Conservation (phyloP, 139 green algal species). For the Picochlorum sp. region DNA sequence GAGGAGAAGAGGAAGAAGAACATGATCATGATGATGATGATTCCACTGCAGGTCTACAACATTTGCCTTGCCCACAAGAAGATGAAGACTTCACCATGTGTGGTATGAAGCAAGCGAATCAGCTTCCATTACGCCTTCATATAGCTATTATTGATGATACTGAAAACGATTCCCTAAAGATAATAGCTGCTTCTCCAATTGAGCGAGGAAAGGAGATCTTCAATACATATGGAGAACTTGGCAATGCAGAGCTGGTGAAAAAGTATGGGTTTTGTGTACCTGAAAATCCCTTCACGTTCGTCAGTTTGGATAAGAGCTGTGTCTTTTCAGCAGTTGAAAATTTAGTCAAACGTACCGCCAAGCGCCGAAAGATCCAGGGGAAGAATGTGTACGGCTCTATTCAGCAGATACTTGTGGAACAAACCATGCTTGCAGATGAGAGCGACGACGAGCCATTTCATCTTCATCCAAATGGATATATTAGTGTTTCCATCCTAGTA, state of each 20-base stretch:
- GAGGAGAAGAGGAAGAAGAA: conserved; percentile 6
- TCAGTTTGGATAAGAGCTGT: neutral
- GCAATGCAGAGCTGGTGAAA: conserved; percentile 43
- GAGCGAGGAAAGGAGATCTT: conserved; percentile 40
- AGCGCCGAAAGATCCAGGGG: neutral
- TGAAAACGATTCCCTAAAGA: conserved; percentile 38
- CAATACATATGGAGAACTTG: conserved; percentile 58
- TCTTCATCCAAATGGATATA: conserved; percentile 30
- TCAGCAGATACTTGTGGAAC: conserved; percentile 7
- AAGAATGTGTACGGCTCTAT: conserved; percentile 2
- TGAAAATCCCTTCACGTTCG: conserved; percentile 40
- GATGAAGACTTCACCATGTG: neutral
- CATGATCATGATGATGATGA: neutral
- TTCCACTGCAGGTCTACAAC: neutral
- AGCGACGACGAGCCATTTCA: conserved; percentile 38
- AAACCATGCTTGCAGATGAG: conserved; percentile 22
- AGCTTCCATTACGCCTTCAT: conserved; percentile 47
- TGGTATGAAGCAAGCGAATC: conserved; percentile 16
- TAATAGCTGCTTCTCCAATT: conserved; percentile 50
- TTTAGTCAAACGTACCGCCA: neutral
- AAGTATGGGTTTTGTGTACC: conserved; percentile 60
- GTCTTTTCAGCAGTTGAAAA: neutral
- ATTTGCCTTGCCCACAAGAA: neutral
- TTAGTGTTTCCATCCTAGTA: conserved; percentile 8
- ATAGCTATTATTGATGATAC: conserved; percentile 49